Evolutionary conservation across 345 rosid genomes (phyloP), one percentile per base, ranked within the genome.

Genomic region (Eutrema japonicum): DNA sequence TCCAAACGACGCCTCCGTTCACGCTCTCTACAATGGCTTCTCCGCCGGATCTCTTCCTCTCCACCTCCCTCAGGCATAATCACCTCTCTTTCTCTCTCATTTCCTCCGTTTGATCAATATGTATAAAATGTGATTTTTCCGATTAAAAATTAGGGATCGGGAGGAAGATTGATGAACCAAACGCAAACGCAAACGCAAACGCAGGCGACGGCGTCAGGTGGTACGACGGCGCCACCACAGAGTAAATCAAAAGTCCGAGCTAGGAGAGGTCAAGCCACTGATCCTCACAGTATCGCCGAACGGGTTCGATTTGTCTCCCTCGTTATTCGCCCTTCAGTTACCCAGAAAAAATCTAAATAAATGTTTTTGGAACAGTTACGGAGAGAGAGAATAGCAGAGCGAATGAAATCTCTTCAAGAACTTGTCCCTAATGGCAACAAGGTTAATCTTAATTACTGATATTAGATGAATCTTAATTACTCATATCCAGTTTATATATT

Each of bases 281-380:
- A 92, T 74, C 99, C 99, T 22, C 99, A 95, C 69, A 95, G 99
- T 77, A 92, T 95, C 30, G 99, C 99, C 30, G 99, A 95, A 80
- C 82, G 99, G 73, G 99, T 95, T 57, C 42, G 72, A 5, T 48
- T 52, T 64, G 5, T 27, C 5, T 32, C 13, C 30, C 38, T 49
- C 10, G 5, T 50, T 53, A 37, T 11, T 40, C 33, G 53, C 27
- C 36, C 1, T 49, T 70, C 74, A 58, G 74, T 73, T 76, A 46
- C 60, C 45, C 37, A 67, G 38, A 47, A 52, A 32, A 53, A 12
- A 35, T 45, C 8, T 2, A 35, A 5, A 13, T 0, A 49, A 6
- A 11, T 35, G 50, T 6, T 8, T 45, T 33, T 8, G 46, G 50
- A 49, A 60, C 97, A 95, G 99, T 79, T 95, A 69, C 89, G 99